Conservation (phyloP, 2,329 filamentous ascomycete species). For the Proliferodiscus dingleyae region DNA sequence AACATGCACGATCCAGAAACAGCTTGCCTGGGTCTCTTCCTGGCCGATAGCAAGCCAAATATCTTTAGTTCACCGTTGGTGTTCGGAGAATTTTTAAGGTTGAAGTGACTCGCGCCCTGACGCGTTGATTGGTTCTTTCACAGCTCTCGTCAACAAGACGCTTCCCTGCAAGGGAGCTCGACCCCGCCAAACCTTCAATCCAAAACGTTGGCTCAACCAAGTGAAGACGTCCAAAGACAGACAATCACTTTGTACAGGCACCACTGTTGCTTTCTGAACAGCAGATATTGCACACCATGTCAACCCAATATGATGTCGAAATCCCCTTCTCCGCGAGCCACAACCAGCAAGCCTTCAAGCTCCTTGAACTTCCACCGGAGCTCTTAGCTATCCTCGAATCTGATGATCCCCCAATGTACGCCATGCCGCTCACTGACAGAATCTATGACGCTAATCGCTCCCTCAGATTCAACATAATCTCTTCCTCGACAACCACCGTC, state of each 20-base stretch:
- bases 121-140: conserved; percentile 24
- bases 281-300: conserved; percentile 17
- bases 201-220: conserved; percentile 10
- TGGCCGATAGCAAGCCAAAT: background rate
- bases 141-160: conserved; percentile 15
- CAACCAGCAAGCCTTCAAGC: conserved; percentile 48
- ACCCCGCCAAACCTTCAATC: conserved; percentile 19
- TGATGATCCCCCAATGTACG: conserved; percentile 47
- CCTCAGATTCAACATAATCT: conserved; percentile 26
- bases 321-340: conserved; percentile 48
- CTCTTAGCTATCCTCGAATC: conserved; percentile 52
- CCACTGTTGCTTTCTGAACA: background rate
- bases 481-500: conserved; percentile 32
- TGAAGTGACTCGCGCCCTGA: conserved; percentile 6
- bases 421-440: conserved; percentile 16
- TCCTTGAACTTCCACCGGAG: conserved; percentile 58
- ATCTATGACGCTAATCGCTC: conserved; percentile 5
- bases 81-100: conserved; percentile 3
- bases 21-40: background rate
- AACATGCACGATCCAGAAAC: background rate
- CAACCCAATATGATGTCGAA: conserved; percentile 33
- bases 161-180: no score
- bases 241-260: no score
- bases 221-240: no score
- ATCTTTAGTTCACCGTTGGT: background rate